These are phyloP conservation scores for Camellia oleifera DNA, from an alignment of 179 eudicot genomes.

Conservation along the genomic window DNA sequence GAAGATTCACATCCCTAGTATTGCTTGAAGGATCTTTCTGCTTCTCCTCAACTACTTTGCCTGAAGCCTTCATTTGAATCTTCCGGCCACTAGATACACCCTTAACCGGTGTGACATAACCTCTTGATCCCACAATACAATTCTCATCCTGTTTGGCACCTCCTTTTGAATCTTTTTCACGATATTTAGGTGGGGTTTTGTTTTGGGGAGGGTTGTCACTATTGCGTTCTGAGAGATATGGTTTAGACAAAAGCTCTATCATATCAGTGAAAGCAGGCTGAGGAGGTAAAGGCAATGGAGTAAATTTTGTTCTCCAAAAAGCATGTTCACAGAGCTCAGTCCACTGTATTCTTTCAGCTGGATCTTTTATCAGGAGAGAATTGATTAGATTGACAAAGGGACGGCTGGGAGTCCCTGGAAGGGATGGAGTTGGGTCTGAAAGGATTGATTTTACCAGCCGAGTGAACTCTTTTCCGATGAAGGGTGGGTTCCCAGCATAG, in stretches of 20 bases:
- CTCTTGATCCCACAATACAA: conserved; percentile 38
- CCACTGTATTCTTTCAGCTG: conserved; percentile 94
- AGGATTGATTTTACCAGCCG: conserved; percentile 79
- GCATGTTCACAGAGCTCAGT: conserved; percentile 81
- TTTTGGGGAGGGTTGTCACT: conserved; percentile 47
- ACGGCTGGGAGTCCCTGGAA: conserved; percentile 77
- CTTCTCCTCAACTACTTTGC: conserved; percentile 57
- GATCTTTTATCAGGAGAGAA: conserved; percentile 90
- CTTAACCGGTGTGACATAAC: conserved; percentile 61
- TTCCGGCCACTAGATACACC: conserved; percentile 58
- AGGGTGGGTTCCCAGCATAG: conserved; percentile 88
- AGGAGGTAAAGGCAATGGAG: conserved; percentile 56
- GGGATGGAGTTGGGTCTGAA: conserved; percentile 83
- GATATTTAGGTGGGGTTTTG: conserved; percentile 59
- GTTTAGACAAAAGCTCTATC: conserved; percentile 61
- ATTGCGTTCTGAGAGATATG: conserved; percentile 66
- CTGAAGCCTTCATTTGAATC: conserved; percentile 49
- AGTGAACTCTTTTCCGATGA: conserved; percentile 78
- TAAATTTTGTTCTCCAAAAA: conserved; percentile 67
- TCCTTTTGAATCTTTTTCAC: conserved; percentile 58
- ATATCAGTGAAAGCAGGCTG: conserved; percentile 78
- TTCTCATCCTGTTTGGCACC: conserved; percentile 61
- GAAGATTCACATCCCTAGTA: conserved; percentile 67
- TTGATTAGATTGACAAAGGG: conserved; percentile 76
- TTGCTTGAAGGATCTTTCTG: conserved; percentile 45